A percentile compares a stretch with the other conserved stretches of the same genome.
Evolutionary conservation across 768 basidiomycete species (phyloP).

Genomic region (Neoboletus brunneissimus): DNA sequence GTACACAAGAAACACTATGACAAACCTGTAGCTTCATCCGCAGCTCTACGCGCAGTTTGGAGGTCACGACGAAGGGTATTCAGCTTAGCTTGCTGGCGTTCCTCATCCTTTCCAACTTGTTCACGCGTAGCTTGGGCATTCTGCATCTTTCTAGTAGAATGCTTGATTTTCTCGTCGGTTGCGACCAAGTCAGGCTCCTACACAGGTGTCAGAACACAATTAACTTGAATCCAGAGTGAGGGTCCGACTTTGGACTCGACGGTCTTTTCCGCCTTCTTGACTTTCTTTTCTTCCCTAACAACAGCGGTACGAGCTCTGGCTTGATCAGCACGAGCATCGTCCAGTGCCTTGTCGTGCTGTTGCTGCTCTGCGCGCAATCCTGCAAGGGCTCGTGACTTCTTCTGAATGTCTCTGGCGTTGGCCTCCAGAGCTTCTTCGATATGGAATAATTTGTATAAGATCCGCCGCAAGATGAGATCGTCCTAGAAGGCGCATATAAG

Average conservation of each 20-base stretch:
- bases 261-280: conserved; percentile 89
- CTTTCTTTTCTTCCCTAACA: conserved; percentile 79
- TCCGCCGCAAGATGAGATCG: conserved; percentile 73
- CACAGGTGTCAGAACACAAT: background rate
- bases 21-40: conserved; percentile 78
- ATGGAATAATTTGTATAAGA: conserved; percentile 87
- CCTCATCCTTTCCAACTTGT: conserved; percentile 60
- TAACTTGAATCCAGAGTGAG: background rate
- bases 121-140: conserved; percentile 64
- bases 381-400: conserved; percentile 68
- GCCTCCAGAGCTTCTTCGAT: conserved; percentile 80
- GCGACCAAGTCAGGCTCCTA: conserved; percentile 85
- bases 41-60: conserved; percentile 58
- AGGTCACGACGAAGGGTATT: conserved; percentile 63
- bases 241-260: conserved; percentile 70
- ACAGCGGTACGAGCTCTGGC: conserved; percentile 72
- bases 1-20: background rate
- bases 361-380: conserved; percentile 69
- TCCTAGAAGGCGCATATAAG: conserved; percentile 48
- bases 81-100: conserved; percentile 51
- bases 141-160: conserved; percentile 73
- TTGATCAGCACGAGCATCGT: conserved; percentile 73
- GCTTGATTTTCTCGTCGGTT: conserved; percentile 83
- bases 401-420: conserved; percentile 66
- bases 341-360: conserved; percentile 66